Base-by-base conservation (phyloP, 768 basidiomycete species). In the Boletus vermiculosoides region DNA sequence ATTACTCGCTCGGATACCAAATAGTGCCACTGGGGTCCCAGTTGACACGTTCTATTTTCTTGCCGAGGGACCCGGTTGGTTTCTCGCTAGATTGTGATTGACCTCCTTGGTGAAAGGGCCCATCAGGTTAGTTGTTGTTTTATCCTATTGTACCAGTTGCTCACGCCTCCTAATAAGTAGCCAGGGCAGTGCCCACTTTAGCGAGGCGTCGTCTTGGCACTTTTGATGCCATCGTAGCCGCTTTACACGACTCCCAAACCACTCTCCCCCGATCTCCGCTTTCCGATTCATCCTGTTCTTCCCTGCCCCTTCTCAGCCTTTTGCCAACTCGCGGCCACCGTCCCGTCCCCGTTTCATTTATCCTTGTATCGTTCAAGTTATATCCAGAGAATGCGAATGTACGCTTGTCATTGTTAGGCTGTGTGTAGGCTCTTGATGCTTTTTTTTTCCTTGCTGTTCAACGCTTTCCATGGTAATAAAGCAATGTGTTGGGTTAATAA, bases 351-450 rank as follows among this genome's bases (percentile, higher is more conserved):
- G 28, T 41, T 45, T 8, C 41, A 55, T 61, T 51, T 53, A 55
- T 30, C 36, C 51, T 30, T 39, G 12, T 54, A 48, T 57, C 23
- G 34, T 34, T 12, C 55, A 53, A 60, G 56, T 60, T 58, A 60
- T 66, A 54, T 9, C 44, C 40, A 45, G 34, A 48, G 25, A 52
- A 49, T 12, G 18, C 23, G 31, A 67, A 48, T 68, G 63, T 68
- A 66, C 34, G 50, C 45, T 60, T 55, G 58, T 67, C 40, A 37
- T 56, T 23, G 34, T 47, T 55, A 30, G 28, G 53, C 11, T 58
- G 53, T 64, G 40, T 66, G 63, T 64, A 67, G 20, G 47, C 44
- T 59, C 13, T 50, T 48, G 28, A 1, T 53, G 55, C 34, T 55
- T 58, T 45, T 20, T 23, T 64, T 44, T 58, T 41, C 31, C 40